Conservation (phyloP, 257 asterid species). For the Rauvolfia tetraphylla region DNA sequence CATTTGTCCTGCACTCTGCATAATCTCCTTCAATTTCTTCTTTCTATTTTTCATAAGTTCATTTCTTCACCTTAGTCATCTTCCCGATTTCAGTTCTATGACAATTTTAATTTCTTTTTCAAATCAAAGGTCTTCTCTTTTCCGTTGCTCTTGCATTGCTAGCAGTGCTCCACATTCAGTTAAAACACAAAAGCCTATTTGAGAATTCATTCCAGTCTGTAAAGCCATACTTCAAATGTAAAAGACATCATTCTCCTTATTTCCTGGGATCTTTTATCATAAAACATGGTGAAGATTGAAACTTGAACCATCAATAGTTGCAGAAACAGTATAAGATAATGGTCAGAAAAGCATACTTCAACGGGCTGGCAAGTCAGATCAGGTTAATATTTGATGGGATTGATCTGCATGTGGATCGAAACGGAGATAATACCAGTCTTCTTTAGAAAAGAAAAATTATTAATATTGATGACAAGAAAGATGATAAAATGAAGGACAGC, state of each 20-base stretch:
- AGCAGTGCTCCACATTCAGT: background rate
- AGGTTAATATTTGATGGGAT: background rate
- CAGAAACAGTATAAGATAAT: background rate
- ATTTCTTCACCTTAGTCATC: too few relatives aligned
- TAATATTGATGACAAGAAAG: too few relatives aligned
- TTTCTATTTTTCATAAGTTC: background rate
- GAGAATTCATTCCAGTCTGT: too few relatives aligned
- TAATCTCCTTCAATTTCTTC: background rate
- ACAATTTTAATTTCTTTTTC: too few relatives aligned
- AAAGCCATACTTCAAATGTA: background rate
- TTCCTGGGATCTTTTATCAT: background rate
- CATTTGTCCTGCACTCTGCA: background rate
- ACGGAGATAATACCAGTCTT: too few relatives aligned
- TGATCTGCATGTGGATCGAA: background rate
- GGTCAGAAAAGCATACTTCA: background rate
- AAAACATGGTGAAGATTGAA: background rate
- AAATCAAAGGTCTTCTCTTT: background rate
- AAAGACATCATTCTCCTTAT: background rate
- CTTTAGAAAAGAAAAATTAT: too few relatives aligned
- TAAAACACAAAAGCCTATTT: background rate
- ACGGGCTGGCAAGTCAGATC: background rate
- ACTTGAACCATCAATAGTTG: background rate
- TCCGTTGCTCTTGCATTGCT: background rate
- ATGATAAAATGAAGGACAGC: too few relatives aligned
- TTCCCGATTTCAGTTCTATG: background rate